A percentile compares a stretch with the other conserved stretches of the same genome.
Evolutionary conservation across 768 basidiomycete species (phyloP).

Genomic region (Termitomyces eurrhizus): DNA sequence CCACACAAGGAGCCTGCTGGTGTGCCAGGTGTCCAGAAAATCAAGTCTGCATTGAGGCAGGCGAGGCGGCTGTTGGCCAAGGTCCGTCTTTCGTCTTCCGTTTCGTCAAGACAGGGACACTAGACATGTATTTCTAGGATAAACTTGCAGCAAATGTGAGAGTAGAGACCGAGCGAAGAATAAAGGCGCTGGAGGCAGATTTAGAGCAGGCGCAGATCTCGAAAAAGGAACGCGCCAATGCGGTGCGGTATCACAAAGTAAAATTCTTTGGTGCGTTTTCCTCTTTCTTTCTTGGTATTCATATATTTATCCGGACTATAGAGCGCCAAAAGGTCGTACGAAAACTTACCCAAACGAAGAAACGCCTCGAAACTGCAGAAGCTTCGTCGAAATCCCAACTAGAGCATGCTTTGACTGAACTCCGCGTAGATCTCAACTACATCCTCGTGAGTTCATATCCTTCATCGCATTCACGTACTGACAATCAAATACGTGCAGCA

Average conservation of each 20-base stretch:
- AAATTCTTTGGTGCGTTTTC: conserved; percentile 83
- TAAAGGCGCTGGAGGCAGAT: conserved; percentile 73
- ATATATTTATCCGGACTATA: conserved; percentile 22
- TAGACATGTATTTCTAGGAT: conserved; percentile 41
- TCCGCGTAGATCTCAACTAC: conserved; percentile 90
- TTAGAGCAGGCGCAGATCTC: conserved; percentile 58
- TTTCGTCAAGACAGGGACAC: background rate
- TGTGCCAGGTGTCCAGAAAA: conserved; percentile 74
- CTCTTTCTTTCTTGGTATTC: background rate
- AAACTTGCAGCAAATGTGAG: conserved; percentile 82
- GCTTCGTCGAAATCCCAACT: conserved; percentile 37
- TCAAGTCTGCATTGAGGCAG: conserved; percentile 83
- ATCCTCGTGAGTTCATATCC: conserved; percentile 52
- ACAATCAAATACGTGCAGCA: conserved; percentile 46
- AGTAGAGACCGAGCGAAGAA: conserved; percentile 74
- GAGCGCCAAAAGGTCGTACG: conserved; percentile 86
- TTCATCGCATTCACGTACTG: background rate
- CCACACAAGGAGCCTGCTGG: conserved; percentile 25
- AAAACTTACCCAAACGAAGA: conserved; percentile 69
- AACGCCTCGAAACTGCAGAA: conserved; percentile 35
- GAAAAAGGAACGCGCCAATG: conserved; percentile 69
- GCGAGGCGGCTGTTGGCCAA: conserved; percentile 79
- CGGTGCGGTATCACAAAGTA: conserved; percentile 80
- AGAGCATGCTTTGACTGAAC: conserved; percentile 46
- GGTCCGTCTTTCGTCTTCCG: conserved; percentile 32